phyloP scores from a whole-genome alignment of 805 yeast species.

The Pichia membranifaciens region DNA sequence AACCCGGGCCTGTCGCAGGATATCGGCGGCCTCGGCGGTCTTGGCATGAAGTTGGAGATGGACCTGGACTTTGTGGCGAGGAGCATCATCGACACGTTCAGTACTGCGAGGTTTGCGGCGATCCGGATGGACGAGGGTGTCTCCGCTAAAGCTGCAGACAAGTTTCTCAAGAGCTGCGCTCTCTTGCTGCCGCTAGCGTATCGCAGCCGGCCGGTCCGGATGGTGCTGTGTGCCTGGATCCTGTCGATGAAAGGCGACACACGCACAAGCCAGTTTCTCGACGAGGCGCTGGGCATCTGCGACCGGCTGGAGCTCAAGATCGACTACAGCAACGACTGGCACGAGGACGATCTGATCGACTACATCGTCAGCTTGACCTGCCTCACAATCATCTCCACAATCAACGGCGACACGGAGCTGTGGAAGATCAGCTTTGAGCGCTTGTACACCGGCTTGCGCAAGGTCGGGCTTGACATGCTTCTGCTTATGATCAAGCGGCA shows the following conservation, averaged over 20 bases:
- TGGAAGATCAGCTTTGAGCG: constrained; percentile 21
- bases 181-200: constrained; percentile 6
- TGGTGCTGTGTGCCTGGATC: constrained; percentile 17
- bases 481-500: constrained; percentile 7
- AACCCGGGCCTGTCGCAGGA: too few relatives aligned
- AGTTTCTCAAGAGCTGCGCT: not conserved
- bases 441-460: constrained; percentile 12
- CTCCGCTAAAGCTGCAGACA: constrained; percentile 6
- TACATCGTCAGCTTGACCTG: constrained; percentile 17
- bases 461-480: constrained; percentile 15
- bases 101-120: not conserved
- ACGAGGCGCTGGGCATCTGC: constrained; percentile 9
- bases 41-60: not conserved
- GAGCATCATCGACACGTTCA: constrained; percentile 9
- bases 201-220: constrained; percentile 12
- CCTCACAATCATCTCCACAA: constrained; percentile 18
- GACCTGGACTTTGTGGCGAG: constrained; percentile 11
- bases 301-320: constrained; percentile 1
- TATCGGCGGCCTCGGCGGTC: too few relatives aligned
- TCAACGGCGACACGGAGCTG: constrained; percentile 16
- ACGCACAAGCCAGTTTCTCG: constrained; percentile 8
- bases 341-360: constrained; percentile 12
- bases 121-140: too few relatives aligned
- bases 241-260: constrained; percentile 9
- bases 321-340: not conserved